Evolutionary conservation across 768 basidiomycete species (phyloP), one percentile per base, ranked within the genome.

Genomic region (Tulasnella sp.): DNA sequence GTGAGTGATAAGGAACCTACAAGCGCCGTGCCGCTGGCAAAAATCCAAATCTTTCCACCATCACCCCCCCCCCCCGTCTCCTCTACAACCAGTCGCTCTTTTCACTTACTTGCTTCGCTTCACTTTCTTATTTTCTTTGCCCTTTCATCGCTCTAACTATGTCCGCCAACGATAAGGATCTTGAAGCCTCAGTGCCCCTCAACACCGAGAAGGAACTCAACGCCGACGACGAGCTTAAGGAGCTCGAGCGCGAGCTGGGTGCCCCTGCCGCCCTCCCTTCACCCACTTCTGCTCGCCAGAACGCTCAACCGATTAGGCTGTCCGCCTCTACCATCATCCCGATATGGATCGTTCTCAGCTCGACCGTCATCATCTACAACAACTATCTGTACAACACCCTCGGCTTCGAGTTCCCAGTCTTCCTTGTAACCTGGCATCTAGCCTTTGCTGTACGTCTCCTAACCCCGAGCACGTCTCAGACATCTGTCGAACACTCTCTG

Each of bases 351-450:
- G 81, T 87, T 22, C 89, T 96, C 76, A 91, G 89, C 75, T 93
- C 94, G 32, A 79, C 87, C 8, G 95, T 98, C 79, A 98, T 98
- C 81, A 88, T 97, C 73, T 97, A 98, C 87, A 97, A 97, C 86
- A 96, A 94, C 80, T 89, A 89, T 78, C 81, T 92, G 76, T 94
- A 92, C 84, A 91, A 91, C 81, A 86, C 85, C 62, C 87, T 91
- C 77, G 80, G 88, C 74, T 97, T 97, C 84, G 87, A 87, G 77
- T 97, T 83, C 83, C 95, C 95, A 35, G 94, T 97, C 75, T 96
- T 95, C 81, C 86, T 94, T 62, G 94, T 95, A 71, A 95, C 94
- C 47, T 95, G 86, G 86, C 94, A 94, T 79, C 80, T 89, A 35
- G 82, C 84, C 35, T 88, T 92, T 75, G 81, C 81, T n/a, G 89